Base-by-base conservation (phyloP, 1,284 basidiomycete species). In the Thecaphora thlaspeos region DNA sequence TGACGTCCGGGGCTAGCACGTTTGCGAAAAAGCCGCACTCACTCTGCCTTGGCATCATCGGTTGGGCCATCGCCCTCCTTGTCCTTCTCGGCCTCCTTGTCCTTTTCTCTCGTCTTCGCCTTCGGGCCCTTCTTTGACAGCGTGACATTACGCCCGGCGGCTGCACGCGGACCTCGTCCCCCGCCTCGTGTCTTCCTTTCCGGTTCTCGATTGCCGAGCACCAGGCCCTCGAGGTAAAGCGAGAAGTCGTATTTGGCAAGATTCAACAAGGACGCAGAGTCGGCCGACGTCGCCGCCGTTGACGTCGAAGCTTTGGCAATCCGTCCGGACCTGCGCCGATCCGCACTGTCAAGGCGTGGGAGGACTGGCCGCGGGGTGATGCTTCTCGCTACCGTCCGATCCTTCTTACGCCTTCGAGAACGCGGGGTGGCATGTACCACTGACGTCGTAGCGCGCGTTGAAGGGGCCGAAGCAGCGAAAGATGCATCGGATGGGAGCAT, bases 201-300 rank as follows among this genome's bases (percentile, higher is more conserved):
- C 5, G 53, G 50, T 22, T 64, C 57, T 24, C 59, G 55, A 30
- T 53, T 48, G 26, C 52, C 54, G 45, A 64, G 46, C 11, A 64
- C 48, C 5, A 64, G 61, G n/a, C 56, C 56, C 46, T 64, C 61
- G 41, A 64, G 54, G 37, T 48, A 64, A 2, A 57, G 61, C 18
- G 61, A 64, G 24, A 64, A 64, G 44, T 54, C 57, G 36, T 60
- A 64, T 1, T 50, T 48, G 1, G 57, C 56, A 2, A 64, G 41
- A 21, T 60, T 64, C 36, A 56, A 57, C 22, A 44, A 26, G n/a
- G 51, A 53, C n/a, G 53, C 39, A 4, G 43, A 30, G 19, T 43
- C 48, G 48, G 55, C 43, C 21, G 61, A 57, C 22, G 57, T 41
- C 23, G 39, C 48, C 2, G 48, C 18, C 7, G 5, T 7, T 7